Evolutionary conservation across 2,329 filamentous ascomycete genomes (phyloP).

Genomic region (Nemania diffusa): DNA sequence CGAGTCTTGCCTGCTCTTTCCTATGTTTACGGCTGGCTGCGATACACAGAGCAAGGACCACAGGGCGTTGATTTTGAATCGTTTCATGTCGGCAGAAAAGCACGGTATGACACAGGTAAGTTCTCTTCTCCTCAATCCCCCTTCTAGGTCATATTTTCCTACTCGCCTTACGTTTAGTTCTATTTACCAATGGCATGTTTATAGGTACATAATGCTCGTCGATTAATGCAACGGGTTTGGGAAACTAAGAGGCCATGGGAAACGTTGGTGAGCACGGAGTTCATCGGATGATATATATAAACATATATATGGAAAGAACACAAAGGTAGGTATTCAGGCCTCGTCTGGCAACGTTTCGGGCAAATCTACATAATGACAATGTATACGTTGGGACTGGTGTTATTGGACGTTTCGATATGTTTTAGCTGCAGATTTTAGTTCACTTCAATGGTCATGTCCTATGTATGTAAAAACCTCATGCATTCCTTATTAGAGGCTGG

Average conservation of each 20-base stretch:
- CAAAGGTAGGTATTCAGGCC: conserved; percentile 11
- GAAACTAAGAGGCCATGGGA: conserved; percentile 75
- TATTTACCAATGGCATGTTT: conserved; percentile 32
- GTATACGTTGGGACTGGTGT: not conserved
- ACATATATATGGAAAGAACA: not conserved
- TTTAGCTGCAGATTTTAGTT: conserved; percentile 6
- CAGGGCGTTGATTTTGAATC: conserved; percentile 69
- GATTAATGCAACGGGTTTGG: conserved; percentile 76
- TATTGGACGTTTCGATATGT: conserved; percentile 1
- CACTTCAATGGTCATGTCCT: conserved; percentile 7
- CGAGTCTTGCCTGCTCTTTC: conserved; percentile 80
- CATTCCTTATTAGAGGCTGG: conserved; percentile 7
- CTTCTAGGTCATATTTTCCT: not conserved
- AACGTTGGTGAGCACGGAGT: conserved; percentile 72
- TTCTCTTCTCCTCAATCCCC: conserved; percentile 7
- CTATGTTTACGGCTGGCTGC: conserved; percentile 85
- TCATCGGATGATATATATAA: conserved; percentile 65
- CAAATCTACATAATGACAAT: conserved; percentile 3
- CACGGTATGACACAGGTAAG: conserved; percentile 80
- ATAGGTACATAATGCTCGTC: conserved; percentile 68
- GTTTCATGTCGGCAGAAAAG: conserved; percentile 74
- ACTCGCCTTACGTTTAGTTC: not conserved
- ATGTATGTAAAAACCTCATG: conserved; percentile 4
- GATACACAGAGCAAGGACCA: conserved; percentile 69
- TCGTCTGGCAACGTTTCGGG: conserved; percentile 23